phyloP scores from a whole-genome alignment of 257 asterid genomes.

The Fraxinus cuspidata region DNA sequence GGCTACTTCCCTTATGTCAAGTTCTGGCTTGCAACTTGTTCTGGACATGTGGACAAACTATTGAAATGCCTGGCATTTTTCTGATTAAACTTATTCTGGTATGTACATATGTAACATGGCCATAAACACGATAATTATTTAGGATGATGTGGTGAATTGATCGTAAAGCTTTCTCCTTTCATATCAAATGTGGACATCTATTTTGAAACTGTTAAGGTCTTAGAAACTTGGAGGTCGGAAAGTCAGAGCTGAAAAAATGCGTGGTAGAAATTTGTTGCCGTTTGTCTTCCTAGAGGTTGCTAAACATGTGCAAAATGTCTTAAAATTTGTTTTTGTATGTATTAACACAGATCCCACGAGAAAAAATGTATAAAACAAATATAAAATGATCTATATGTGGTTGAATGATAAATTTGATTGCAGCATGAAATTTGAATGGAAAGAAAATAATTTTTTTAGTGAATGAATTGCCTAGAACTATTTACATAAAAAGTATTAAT shows the following conservation, averaged over 20 bases:
- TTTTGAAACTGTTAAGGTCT: neutral
- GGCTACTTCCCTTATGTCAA: conserved; percentile 14
- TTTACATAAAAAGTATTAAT: too few relatives aligned
- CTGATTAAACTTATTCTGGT: neutral
- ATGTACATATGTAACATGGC: neutral
- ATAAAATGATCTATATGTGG: too few relatives aligned
- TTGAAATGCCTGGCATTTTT: neutral
- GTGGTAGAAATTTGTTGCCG: neutral
- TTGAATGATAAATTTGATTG: too few relatives aligned
- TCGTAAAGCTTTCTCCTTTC: neutral
- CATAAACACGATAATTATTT: conserved; percentile 12
- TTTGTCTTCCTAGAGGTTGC: neutral
- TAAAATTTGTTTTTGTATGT: too few relatives aligned
- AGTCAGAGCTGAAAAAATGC: neutral
- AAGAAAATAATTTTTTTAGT: too few relatives aligned
- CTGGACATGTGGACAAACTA: conserved; percentile 13
- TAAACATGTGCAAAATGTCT: neutral
- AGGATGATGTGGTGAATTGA: neutral
- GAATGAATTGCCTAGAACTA: too few relatives aligned
- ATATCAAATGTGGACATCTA: neutral
- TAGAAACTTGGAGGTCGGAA: neutral
- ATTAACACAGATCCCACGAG: too few relatives aligned
- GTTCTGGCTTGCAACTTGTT: conserved; percentile 14
- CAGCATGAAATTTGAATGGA: too few relatives aligned
- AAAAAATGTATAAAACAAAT: too few relatives aligned